Conservation (phyloP, 345 rosid genomes). For the Luvunga scandens region DNA sequence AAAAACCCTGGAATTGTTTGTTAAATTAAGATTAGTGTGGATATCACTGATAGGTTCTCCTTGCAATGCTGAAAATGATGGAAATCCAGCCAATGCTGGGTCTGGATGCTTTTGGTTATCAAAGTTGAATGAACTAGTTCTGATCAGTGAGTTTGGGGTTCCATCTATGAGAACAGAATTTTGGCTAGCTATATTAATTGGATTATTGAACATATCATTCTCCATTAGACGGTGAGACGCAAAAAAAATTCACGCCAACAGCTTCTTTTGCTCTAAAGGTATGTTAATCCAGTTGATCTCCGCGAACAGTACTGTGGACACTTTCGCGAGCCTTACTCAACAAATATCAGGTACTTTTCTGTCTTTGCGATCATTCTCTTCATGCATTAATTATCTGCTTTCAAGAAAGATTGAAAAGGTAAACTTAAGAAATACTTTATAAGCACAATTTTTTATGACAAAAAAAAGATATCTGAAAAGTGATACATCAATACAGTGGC, state of each 20-base stretch:
- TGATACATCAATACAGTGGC: not conserved
- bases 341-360: not conserved
- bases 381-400: conserved; percentile 21
- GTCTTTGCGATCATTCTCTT: conserved; percentile 9
- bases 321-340: not conserved
- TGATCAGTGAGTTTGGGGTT: conserved; percentile 27
- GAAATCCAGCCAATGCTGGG: conserved; percentile 24
- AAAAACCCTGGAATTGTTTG: conserved; percentile 18
- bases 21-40: conserved; percentile 13
- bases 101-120: conserved; percentile 34
- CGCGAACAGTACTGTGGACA: not conserved
- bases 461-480: not conserved
- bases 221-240: conserved; percentile 26
- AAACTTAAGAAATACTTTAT: conserved; percentile 3
- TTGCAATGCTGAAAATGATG: conserved; percentile 29
- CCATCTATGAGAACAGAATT: conserved; percentile 32
- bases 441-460: not conserved
- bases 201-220: conserved; percentile 42
- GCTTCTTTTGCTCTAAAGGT: not conserved
- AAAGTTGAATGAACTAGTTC: conserved; percentile 29
- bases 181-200: conserved; percentile 32
- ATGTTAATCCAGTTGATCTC: not conserved
- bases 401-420: conserved; percentile 15
- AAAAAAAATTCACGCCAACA: not conserved
- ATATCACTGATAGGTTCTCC: conserved; percentile 28